Conservation (phyloP, 2,329 filamentous ascomycete genomes). For the Lasiodiplodia theobromae region DNA sequence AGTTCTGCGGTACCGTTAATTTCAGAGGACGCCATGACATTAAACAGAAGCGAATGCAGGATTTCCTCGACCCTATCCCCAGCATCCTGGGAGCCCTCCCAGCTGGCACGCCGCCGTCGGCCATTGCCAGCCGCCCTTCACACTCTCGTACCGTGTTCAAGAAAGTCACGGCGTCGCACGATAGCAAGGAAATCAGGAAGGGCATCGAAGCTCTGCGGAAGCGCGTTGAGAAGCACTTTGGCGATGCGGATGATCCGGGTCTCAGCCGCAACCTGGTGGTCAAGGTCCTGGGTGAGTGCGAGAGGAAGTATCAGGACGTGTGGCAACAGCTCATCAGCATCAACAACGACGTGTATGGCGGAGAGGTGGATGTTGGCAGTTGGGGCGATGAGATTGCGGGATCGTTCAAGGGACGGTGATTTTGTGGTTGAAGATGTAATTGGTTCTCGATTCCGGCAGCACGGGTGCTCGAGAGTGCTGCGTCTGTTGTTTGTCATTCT, state of each 20-base stretch:
- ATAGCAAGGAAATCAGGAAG: slow-evolving; percentile 83
- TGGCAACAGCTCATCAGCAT: slow-evolving; percentile 57
- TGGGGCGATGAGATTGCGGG: slow-evolving; percentile 29
- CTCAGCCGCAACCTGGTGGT: slow-evolving; percentile 66
- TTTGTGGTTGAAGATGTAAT: background rate
- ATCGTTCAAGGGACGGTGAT: slow-evolving; percentile 23
- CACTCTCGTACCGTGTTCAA: slow-evolving; percentile 85
- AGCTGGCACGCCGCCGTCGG: slow-evolving; percentile 53
- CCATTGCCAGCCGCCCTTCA: slow-evolving; percentile 79
- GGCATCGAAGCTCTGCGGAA: slow-evolving; percentile 91
- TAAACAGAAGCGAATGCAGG: slow-evolving; percentile 50
- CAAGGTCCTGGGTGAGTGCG: slow-evolving; percentile 68
- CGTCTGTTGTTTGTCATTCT: background rate
- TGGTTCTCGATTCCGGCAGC: background rate
- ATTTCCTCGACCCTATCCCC: slow-evolving; percentile 90
- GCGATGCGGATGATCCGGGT: slow-evolving; percentile 79
- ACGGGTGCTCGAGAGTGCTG: background rate
- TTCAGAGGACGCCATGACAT: slow-evolving; percentile 4
- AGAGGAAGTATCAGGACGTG: slow-evolving; percentile 61
- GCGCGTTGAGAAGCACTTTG: slow-evolving; percentile 96
- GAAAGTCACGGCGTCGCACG: slow-evolving; percentile 82
- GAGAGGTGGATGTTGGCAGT: slow-evolving; percentile 51
- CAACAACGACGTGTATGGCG: slow-evolving; percentile 54
- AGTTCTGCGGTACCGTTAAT: slow-evolving; percentile 33
- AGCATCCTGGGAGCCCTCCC: slow-evolving; percentile 65